phyloP scores from a whole-genome alignment of 176 grass and related monocot genomes.

The Tillandsia leiboldiana region DNA sequence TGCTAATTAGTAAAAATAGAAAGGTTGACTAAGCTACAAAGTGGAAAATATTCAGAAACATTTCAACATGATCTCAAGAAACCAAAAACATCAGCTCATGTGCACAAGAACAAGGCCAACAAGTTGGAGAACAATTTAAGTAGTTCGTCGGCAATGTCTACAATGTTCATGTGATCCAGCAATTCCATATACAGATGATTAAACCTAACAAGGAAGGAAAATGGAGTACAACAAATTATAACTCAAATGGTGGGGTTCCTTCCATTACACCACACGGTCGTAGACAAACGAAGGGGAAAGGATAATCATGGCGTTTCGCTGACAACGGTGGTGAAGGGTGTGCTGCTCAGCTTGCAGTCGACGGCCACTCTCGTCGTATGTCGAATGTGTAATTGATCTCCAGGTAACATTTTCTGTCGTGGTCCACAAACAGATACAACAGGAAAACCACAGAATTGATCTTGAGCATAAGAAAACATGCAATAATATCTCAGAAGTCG shows the following conservation, averaged over 20 bases:
- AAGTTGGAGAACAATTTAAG: no score
- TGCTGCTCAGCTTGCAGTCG: not conserved
- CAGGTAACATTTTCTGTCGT: conserved; percentile 93
- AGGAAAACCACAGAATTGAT: not conserved
- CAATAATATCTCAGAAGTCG: not conserved
- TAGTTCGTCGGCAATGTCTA: no score
- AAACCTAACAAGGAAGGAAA: not conserved
- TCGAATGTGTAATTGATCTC: conserved; percentile 98
- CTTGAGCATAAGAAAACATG: not conserved
- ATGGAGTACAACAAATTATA: not conserved
- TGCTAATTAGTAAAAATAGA: no score
- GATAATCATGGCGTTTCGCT: not conserved
- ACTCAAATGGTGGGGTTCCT: not conserved
- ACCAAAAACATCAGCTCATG: no score
- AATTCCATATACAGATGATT: not conserved
- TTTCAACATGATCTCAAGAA: no score
- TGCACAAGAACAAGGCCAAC: no score
- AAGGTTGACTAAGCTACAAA: no score
- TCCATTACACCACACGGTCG: no score
- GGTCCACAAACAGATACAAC: conserved; percentile 67
- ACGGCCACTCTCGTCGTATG: conserved; percentile 87
- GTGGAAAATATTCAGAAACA: no score
- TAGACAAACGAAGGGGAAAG: no score
- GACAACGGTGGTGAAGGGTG: not conserved
- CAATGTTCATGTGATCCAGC: not conserved